Conservation (phyloP, 805 yeast species). For the Ogataea trehalophila region DNA sequence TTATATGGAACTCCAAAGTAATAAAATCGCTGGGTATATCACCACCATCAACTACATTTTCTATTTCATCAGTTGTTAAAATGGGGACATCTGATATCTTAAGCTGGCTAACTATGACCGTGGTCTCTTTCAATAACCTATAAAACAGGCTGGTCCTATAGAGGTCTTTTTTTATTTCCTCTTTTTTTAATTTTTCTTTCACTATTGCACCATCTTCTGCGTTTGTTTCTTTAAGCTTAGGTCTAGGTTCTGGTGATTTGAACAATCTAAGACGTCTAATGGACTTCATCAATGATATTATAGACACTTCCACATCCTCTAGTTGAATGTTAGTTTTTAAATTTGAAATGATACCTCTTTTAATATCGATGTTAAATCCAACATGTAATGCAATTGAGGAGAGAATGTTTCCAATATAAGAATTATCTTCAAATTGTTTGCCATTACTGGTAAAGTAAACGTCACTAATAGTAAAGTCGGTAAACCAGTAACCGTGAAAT, state of each 20-base stretch:
- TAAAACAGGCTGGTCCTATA: slow-evolving; percentile 14
- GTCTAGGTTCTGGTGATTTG: not conserved
- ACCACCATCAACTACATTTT: slow-evolving; percentile 1
- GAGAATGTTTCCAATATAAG: not conserved
- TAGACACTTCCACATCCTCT: slow-evolving; percentile 12
- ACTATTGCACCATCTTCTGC: not conserved
- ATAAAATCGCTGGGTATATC: slow-evolving; percentile 7
- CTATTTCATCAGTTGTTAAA: slow-evolving; percentile 9
- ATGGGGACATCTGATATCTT: slow-evolving; percentile 25
- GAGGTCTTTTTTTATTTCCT: slow-evolving; percentile 5
- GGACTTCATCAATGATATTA: slow-evolving; percentile 11
- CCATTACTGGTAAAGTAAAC: not conserved
- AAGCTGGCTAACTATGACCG: slow-evolving; percentile 19
- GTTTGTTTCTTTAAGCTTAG: not conserved
- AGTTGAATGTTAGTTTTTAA: slow-evolving; percentile 9
- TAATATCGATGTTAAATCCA: slow-evolving; percentile 13
- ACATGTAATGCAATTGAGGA: slow-evolving; percentile 5
- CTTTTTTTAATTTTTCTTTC: slow-evolving; percentile 1
- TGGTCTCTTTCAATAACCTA: slow-evolving; percentile 19
- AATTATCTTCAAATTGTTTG: not conserved
- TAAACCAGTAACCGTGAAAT: slow-evolving; percentile 3
- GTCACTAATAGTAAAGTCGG: slow-evolving; percentile 3
- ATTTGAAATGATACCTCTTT: slow-evolving; percentile 14
- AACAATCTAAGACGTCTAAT: not conserved
- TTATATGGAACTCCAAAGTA: slow-evolving; percentile 13